Evolutionary conservation across 148 eudicot species (phyloP).

Genomic region (Cornus suecica): DNA sequence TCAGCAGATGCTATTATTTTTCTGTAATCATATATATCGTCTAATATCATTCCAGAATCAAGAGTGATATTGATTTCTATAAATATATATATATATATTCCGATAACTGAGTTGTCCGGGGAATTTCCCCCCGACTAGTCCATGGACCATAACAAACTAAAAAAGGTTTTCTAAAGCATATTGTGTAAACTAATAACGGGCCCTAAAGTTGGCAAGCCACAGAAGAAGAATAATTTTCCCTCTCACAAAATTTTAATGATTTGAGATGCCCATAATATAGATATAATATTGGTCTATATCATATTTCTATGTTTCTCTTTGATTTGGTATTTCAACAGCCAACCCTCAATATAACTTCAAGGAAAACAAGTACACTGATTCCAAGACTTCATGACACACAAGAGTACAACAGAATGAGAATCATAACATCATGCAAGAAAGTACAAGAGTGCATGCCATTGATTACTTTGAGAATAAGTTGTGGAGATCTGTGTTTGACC

Average conservation of each 20-base stretch:
- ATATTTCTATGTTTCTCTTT: no score
- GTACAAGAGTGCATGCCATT: not conserved
- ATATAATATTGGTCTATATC: not conserved
- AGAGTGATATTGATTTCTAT: not conserved
- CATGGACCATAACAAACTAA: no score
- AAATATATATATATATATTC: not conserved
- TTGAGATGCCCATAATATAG: not conserved
- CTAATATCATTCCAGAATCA: not conserved
- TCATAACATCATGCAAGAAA: not conserved
- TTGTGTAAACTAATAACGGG: not conserved
- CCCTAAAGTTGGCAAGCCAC: not conserved
- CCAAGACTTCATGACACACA: not conserved
- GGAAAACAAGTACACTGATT: not conserved
- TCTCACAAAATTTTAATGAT: not conserved
- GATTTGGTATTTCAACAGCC: not conserved
- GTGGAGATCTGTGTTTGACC: constrained; percentile 1
- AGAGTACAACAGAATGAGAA: not conserved
- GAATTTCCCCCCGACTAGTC: no score
- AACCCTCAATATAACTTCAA: not conserved
- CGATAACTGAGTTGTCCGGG: no score
- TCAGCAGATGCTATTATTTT: not conserved
- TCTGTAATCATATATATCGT: not conserved
- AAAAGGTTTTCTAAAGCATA: no score
- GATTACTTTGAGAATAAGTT: not conserved
- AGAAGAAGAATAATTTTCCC: no score